These are phyloP conservation scores for Alternaria triticimaculans DNA, from an alignment of 2,329 filamentous ascomycete species.

Conservation along the genomic window DNA sequence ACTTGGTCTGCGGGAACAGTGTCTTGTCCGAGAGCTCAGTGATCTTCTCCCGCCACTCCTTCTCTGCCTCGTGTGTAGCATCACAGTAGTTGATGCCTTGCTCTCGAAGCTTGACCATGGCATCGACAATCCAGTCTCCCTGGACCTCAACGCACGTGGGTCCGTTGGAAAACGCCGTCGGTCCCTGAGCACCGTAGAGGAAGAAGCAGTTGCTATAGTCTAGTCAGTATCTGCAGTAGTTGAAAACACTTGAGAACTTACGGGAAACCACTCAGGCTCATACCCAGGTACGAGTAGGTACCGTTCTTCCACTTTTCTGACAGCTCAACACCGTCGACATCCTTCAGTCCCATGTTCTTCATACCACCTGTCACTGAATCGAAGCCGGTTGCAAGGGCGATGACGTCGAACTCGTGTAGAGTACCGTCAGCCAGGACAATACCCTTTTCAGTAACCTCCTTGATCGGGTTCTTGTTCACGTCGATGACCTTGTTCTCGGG, in stretches of 20 bases:
- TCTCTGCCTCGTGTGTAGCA: slow-evolving; percentile 51
- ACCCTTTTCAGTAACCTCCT: slow-evolving; percentile 48
- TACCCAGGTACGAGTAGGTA: slow-evolving; percentile 52
- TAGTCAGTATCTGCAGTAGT: background rate
- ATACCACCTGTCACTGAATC: slow-evolving; percentile 54
- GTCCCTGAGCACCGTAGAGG: slow-evolving; percentile 56
- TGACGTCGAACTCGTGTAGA: slow-evolving; percentile 52
- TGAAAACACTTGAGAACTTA: background rate
- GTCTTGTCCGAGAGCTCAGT: slow-evolving; percentile 51
- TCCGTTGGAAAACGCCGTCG: slow-evolving; percentile 56
- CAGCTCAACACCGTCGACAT: slow-evolving; percentile 47
- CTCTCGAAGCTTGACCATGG: slow-evolving; percentile 48
- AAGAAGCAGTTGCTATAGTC: slow-evolving; percentile 51
- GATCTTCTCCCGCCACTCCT: slow-evolving; percentile 51
- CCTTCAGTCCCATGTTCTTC: slow-evolving; percentile 49
- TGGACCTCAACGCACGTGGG: slow-evolving; percentile 55
- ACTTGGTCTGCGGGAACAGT: slow-evolving; percentile 50
- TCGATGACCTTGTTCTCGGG: slow-evolving; percentile 54
- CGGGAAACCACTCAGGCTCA: slow-evolving; percentile 49
- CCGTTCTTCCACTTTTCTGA: slow-evolving; percentile 52
- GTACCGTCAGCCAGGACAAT: slow-evolving; percentile 51
- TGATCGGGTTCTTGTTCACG: slow-evolving; percentile 52
- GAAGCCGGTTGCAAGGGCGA: slow-evolving; percentile 56
- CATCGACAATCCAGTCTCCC: slow-evolving; percentile 55
- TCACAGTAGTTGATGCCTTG: slow-evolving; percentile 51